These are phyloP conservation scores for Septoria linicola DNA, from an alignment of 2,329 filamentous ascomycete species.

Conservation along the genomic window DNA sequence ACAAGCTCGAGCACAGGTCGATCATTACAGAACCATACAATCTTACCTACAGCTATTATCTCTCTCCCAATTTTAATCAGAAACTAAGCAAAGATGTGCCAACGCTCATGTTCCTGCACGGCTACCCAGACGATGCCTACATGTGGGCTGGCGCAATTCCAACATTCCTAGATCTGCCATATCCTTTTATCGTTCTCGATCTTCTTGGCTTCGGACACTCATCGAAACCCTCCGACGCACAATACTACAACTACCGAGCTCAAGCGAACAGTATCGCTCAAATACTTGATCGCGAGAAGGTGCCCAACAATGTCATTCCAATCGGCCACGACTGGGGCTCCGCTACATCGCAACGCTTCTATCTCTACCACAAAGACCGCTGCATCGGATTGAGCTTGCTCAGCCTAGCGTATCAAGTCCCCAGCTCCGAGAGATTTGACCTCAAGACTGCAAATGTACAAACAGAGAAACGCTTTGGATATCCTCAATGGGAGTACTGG, in stretches of 20 bases:
- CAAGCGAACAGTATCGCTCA: constrained; percentile 43
- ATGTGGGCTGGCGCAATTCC: constrained; percentile 45
- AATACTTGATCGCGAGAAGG: constrained; percentile 43
- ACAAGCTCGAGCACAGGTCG: constrained; percentile 29
- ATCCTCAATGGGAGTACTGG: constrained; percentile 48
- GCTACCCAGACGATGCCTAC: constrained; percentile 52
- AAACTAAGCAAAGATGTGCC: constrained; percentile 25
- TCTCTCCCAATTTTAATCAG: constrained; percentile 31
- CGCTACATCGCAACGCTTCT: constrained; percentile 43
- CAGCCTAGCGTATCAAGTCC: constrained; percentile 44
- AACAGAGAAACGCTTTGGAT: constrained; percentile 41
- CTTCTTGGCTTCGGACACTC: constrained; percentile 44
- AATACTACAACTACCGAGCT: constrained; percentile 40
- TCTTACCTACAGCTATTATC: constrained; percentile 34
- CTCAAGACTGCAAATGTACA: constrained; percentile 39
- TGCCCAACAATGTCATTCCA: constrained; percentile 18
- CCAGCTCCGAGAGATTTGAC: constrained; percentile 38
- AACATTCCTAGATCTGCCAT: constrained; percentile 28
- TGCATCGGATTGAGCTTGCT: constrained; percentile 46
- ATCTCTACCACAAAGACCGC: constrained; percentile 44
- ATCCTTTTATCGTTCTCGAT: constrained; percentile 41
- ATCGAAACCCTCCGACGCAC: constrained; percentile 43
- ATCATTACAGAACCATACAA: constrained; percentile 31
- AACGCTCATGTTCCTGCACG: constrained; percentile 49
- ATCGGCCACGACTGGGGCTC: constrained; percentile 39